These are phyloP conservation scores for Rhododendron griersonianum DNA, from an alignment of 148 eudicot genomes.

Conservation along the genomic window DNA sequence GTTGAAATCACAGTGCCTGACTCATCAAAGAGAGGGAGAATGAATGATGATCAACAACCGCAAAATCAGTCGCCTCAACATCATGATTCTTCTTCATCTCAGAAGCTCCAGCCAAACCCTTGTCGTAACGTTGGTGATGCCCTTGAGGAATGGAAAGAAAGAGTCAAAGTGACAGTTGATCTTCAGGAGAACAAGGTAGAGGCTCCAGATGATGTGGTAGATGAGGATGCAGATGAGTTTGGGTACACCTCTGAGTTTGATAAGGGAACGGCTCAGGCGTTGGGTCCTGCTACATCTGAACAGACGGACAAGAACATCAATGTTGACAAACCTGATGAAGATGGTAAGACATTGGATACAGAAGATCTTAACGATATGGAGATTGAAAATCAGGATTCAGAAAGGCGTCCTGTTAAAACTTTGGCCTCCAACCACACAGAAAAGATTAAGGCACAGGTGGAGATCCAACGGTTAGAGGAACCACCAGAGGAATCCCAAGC, in stretches of 20 bases:
- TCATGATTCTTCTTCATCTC: slow-evolving; percentile 39
- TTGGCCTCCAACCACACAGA: slow-evolving; percentile 25
- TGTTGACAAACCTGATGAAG: slow-evolving; percentile 50
- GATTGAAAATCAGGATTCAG: slow-evolving; percentile 31
- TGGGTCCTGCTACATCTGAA: slow-evolving; percentile 83
- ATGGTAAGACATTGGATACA: slow-evolving; percentile 18
- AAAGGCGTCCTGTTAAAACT: slow-evolving; percentile 28
- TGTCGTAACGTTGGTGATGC: slow-evolving; percentile 81
- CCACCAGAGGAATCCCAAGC: slow-evolving; percentile 31
- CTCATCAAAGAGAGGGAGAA: slow-evolving; percentile 47
- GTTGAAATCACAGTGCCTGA: slow-evolving; percentile 51
- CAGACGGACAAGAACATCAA: slow-evolving; percentile 53
- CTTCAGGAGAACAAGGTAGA: slow-evolving; percentile 38
- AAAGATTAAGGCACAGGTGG: slow-evolving; percentile 30
- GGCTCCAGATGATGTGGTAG: slow-evolving; percentile 43
- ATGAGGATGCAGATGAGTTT: slow-evolving; percentile 67
- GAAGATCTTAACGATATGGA: slow-evolving; percentile 42
- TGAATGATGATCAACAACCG: slow-evolving; percentile 41
- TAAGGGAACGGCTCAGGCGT: slow-evolving; percentile 79
- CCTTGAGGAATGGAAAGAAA: slow-evolving; percentile 92
- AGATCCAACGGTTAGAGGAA: slow-evolving; percentile 23
- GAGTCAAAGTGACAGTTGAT: slow-evolving; percentile 78
- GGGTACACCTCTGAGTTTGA: slow-evolving; percentile 73
- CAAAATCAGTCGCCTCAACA: slow-evolving; percentile 44
- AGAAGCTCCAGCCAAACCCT: slow-evolving; percentile 78